Evolutionary conservation across 176 grass and related monocot genomes (phyloP).

Genomic region (Triticum aestivum): DNA sequence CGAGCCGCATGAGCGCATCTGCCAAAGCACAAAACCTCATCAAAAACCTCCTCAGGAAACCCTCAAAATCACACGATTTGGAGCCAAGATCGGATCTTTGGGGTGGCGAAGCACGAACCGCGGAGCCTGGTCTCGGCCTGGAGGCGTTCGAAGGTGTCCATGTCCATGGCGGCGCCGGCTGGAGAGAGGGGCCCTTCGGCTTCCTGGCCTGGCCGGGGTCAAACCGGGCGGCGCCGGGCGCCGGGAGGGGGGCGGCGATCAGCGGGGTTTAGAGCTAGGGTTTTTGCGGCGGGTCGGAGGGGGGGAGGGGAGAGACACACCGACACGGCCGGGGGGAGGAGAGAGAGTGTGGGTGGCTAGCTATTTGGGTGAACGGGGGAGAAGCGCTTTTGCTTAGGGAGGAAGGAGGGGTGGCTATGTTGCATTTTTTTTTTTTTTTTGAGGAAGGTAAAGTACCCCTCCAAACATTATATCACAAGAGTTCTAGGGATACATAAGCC

Average conservation of each 20-base stretch:
- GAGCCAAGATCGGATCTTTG: not conserved
- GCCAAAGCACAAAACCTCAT: constrained; percentile 21
- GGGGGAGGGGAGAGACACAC: constrained; percentile 7
- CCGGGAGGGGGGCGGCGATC: not conserved
- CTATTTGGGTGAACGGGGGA: constrained; percentile 5
- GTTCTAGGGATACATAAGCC: too few species aligned
- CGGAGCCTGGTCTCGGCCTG: constrained; percentile 34
- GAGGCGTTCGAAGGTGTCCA: constrained; percentile 59
- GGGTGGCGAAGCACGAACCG: constrained; percentile 45
- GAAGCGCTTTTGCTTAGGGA: constrained; percentile 29
- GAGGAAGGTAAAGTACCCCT: too few species aligned
- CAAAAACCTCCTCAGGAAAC: not conserved
- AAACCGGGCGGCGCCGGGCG: not conserved
- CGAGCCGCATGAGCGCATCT: constrained; percentile 69
- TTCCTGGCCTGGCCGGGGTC: not conserved
- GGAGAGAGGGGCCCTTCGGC: not conserved
- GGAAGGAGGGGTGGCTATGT: constrained; percentile 29
- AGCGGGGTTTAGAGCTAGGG: constrained; percentile 25
- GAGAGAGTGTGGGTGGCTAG: constrained; percentile 28
- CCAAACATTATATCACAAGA: too few species aligned
- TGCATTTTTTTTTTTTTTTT: not conserved
- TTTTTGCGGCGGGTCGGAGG: constrained; percentile 28
- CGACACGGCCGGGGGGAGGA: not conserved
- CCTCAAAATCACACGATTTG: not conserved
- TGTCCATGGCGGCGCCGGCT: constrained; percentile 45